Evolutionary conservation across 2,329 filamentous ascomycete genomes (phyloP).

Genomic region (Colletotrichum tofieldiae): DNA sequence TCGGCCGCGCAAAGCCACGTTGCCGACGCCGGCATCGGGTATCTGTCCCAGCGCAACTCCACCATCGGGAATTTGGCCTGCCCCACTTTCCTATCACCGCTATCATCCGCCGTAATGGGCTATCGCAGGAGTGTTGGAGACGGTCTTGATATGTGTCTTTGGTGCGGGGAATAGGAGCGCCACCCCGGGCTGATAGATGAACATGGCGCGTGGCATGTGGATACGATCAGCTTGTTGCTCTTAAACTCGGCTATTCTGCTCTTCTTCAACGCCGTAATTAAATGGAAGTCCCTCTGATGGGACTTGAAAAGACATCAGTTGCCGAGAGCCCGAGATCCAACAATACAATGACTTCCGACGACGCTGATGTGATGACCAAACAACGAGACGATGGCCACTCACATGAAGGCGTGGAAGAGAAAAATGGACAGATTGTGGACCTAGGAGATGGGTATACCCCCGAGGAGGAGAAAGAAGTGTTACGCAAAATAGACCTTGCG

Average conservation of each 20-base stretch:
- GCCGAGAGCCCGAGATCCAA: background rate
- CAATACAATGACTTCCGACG: conserved; percentile 7
- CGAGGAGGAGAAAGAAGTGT: conserved; percentile 52
- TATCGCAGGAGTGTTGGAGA: conserved; percentile 29
- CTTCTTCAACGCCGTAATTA: background rate
- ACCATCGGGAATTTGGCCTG: conserved; percentile 32
- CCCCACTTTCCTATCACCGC: conserved; percentile 30
- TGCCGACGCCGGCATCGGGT: conserved; percentile 37
- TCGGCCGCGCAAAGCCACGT: background rate
- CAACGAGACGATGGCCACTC: background rate
- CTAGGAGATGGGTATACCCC: conserved; percentile 45
- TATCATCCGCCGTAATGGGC: conserved; percentile 23
- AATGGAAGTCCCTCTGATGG: background rate
- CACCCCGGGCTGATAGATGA: conserved; percentile 22
- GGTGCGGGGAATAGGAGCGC: conserved; percentile 33
- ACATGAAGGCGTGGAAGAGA: conserved; percentile 33
- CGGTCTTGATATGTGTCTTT: conserved; percentile 22
- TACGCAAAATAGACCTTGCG: conserved; percentile 53
- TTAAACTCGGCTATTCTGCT: conserved; percentile 14
- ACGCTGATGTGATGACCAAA: conserved; percentile 1
- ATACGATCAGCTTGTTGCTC: background rate
- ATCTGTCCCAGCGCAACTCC: conserved; percentile 13
- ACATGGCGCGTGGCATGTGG: conserved; percentile 21
- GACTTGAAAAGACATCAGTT: background rate
- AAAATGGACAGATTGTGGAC: conserved; percentile 43